A percentile compares a stretch with the other conserved stretches of the same genome.
Conservation (phyloP, 176 grass and related monocot species). For the Eragrostis nindensis region DNA sequence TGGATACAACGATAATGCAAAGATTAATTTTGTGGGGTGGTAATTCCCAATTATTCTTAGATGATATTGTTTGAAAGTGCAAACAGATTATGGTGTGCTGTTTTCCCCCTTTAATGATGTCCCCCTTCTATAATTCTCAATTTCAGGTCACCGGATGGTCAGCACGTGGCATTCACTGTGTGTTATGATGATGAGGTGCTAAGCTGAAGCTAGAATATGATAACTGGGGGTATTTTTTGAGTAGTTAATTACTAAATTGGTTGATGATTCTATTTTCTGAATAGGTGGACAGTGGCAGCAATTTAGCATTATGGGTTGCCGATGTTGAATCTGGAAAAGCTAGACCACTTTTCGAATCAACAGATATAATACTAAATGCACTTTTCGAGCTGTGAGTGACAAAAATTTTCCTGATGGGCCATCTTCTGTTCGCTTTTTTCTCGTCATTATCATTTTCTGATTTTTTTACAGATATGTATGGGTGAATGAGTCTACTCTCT, state of each 20-base stretch:
- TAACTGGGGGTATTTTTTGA: not conserved
- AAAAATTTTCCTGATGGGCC: not conserved
- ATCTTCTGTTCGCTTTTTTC: not conserved
- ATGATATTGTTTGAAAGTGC: not conserved
- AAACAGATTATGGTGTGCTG: too few relatives aligned
- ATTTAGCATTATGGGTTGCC: slow-evolving; percentile 69
- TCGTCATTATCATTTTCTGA: not conserved
- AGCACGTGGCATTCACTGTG: slow-evolving; percentile 68
- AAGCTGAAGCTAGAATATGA: slow-evolving; percentile 34
- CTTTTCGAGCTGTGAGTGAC: slow-evolving; percentile 69
- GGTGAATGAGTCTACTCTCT: slow-evolving; percentile 67
- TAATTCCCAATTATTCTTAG: slow-evolving; percentile 24
- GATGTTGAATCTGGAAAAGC: slow-evolving; percentile 73
- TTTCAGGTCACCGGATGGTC: slow-evolving; percentile 78
- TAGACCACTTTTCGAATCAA: slow-evolving; percentile 61
- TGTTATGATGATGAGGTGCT: slow-evolving; percentile 69
- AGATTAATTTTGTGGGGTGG: slow-evolving; percentile 94
- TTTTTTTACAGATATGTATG: slow-evolving; percentile 71
- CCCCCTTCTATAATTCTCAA: not conserved
- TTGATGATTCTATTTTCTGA: slow-evolving; percentile 34
- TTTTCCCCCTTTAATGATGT: not conserved
- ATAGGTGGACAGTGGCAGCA: slow-evolving; percentile 60
- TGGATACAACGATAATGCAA: slow-evolving; percentile 68
- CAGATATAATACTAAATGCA: slow-evolving; percentile 63
- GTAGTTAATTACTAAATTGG: not conserved